Percentiles rank a stretch among this genome's conserved stretches.
Conservation (phyloP, 2,329 filamentous ascomycete species). For the Cercospora sp. region DNA sequence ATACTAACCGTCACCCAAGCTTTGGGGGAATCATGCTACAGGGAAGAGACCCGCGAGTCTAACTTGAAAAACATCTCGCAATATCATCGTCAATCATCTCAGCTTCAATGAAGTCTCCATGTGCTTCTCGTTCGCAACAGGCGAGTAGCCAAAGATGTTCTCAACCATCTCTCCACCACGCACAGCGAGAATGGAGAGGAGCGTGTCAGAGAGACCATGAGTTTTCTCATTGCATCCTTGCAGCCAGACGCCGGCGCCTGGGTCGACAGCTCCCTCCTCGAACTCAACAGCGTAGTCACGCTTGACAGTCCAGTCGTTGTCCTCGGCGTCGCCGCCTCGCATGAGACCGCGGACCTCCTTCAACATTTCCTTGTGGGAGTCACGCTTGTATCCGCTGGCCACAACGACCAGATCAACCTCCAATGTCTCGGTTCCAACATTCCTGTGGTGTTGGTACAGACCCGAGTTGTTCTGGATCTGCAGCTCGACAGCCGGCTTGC, state of each 20-base stretch:
- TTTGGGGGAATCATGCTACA: not conserved
- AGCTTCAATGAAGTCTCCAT: constrained; percentile 21
- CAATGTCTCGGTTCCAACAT: constrained; percentile 54
- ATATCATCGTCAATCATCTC: constrained; percentile 2
- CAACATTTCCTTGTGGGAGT: constrained; percentile 76
- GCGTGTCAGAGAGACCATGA: constrained; percentile 67
- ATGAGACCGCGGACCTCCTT: constrained; percentile 65
- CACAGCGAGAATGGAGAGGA: constrained; percentile 41
- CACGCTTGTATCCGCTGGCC: constrained; percentile 81
- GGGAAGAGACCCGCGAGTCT: not conserved
- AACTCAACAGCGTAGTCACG: constrained; percentile 80
- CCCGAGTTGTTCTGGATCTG: constrained; percentile 56
- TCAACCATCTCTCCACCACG: constrained; percentile 42
- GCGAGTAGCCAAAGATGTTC: constrained; percentile 38
- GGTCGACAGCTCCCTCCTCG: constrained; percentile 64
- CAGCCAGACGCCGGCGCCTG: constrained; percentile 79
- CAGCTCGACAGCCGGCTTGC: constrained; percentile 56
- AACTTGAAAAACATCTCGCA: not conserved
- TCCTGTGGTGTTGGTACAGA: constrained; percentile 45
- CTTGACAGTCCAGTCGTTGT: constrained; percentile 63
- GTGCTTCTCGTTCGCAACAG: constrained; percentile 17
- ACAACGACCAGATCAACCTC: constrained; percentile 81
- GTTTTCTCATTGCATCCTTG: constrained; percentile 93
- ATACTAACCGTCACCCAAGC: not conserved
- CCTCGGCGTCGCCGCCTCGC: constrained; percentile 51